phyloP scores from a whole-genome alignment of 1,139 yeast genomes.

The Zygosaccharomyces sapae region DNA sequence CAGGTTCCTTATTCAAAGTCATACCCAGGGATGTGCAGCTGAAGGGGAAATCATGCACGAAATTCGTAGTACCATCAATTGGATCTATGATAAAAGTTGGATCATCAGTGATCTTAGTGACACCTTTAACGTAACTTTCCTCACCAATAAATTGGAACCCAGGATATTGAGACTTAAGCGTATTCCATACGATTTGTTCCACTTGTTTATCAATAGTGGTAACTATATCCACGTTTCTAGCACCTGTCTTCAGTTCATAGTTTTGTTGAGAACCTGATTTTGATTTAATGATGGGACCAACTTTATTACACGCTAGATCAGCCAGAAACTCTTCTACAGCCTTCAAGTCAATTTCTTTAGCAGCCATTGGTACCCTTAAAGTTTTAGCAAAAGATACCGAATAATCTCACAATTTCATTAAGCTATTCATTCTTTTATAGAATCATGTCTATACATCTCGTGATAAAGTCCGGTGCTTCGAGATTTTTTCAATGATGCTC shows the following conservation, averaged over 20 bases:
- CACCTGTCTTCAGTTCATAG: conserved; percentile 49
- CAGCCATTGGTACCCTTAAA: neutral
- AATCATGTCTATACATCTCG: neutral
- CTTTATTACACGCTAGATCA: conserved; percentile 25
- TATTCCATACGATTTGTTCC: conserved; percentile 46
- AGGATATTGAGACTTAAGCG: conserved; percentile 43
- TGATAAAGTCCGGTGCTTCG: conserved; percentile 1
- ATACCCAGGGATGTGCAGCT: conserved; percentile 58
- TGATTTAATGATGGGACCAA: conserved; percentile 47
- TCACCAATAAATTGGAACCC: conserved; percentile 53
- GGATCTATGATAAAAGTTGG: conserved; percentile 63
- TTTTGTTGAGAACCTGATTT: conserved; percentile 49
- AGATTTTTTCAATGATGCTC: neutral
- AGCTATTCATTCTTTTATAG: neutral
- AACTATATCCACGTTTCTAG: conserved; percentile 50
- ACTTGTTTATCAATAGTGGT: conserved; percentile 57
- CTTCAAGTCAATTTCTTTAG: conserved; percentile 16
- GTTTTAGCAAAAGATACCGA: neutral
- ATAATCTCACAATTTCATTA: too few relatives aligned
- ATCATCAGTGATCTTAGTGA: conserved; percentile 43
- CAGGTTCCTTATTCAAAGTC: conserved; percentile 46
- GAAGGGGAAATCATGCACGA: conserved; percentile 56
- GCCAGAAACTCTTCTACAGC: conserved; percentile 28
- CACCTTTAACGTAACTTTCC: conserved; percentile 51
- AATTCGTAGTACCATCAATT: conserved; percentile 60